A percentile compares a stretch with the other conserved stretches of the same genome.
phyloP scores from a whole-genome alignment of 441 rosid species.

The Adansonia grandidieri region DNA sequence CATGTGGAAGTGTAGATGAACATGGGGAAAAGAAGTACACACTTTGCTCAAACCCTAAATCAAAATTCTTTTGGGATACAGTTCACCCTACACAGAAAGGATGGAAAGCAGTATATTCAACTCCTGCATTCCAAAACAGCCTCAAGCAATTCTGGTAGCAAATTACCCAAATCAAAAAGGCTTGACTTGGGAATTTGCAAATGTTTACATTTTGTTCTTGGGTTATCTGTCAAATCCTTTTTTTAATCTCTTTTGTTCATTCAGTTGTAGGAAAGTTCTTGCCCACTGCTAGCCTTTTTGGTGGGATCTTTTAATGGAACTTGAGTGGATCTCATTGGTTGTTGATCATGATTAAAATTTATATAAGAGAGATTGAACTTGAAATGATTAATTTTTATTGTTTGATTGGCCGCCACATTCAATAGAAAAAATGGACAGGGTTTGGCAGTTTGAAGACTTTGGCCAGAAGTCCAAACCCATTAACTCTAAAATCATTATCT shows the following conservation, averaged over 20 bases:
- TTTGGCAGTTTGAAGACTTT: too few species aligned
- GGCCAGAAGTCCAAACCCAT: too few species aligned
- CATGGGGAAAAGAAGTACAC: constrained; percentile 51
- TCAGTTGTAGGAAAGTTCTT: neutral
- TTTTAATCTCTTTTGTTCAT: neutral
- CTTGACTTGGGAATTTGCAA: too few species aligned
- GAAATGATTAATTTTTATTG: neutral
- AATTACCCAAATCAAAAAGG: neutral
- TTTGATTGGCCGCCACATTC: too few species aligned
- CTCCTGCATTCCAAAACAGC: constrained; percentile 33
- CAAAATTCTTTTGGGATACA: constrained; percentile 76
- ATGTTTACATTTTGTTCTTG: neutral
- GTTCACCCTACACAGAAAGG: constrained; percentile 69
- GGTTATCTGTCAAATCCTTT: neutral
- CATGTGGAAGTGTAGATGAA: constrained; percentile 56
- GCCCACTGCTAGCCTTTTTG: neutral
- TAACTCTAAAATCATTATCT: too few species aligned
- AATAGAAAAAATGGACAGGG: too few species aligned
- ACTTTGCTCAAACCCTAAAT: constrained; percentile 54
- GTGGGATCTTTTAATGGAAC: neutral
- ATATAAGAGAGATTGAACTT: neutral
- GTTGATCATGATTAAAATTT: neutral
- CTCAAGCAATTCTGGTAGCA: constrained; percentile 35
- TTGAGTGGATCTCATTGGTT: neutral
- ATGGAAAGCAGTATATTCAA: constrained; percentile 50